A percentile compares a stretch with the other conserved stretches of the same genome.
Evolutionary conservation across 352 stramenopile genomes (phyloP).

Genomic region (Proteromonas lacertae): DNA sequence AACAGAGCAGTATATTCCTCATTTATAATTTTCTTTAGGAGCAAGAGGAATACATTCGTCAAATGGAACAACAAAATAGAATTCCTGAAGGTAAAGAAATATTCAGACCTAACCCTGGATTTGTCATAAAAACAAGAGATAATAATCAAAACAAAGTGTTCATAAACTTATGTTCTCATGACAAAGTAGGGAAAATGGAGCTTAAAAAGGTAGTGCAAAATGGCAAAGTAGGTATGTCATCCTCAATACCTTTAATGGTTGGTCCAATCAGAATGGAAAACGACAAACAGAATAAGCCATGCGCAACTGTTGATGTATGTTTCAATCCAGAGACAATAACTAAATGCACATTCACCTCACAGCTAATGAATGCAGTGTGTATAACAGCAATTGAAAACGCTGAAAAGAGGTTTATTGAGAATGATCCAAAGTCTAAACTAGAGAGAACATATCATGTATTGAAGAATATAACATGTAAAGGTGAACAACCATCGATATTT

Average conservation of each 20-base stretch:
- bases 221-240: constrained; percentile 26
- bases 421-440: constrained; percentile 3
- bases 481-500: constrained; percentile 5
- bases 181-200: constrained; percentile 31
- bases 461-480: constrained; percentile 40
- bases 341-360: constrained; percentile 16
- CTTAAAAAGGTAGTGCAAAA: constrained; percentile 15
- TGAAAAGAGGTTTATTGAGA: constrained; percentile 14
- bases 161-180: constrained; percentile 50
- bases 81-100: constrained; percentile 39
- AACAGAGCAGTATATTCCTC: constrained; percentile 1
- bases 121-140: constrained; percentile 53
- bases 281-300: constrained; percentile 28
- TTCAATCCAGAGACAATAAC: constrained; percentile 43
- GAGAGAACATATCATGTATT: constrained; percentile 26
- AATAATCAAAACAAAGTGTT: constrained; percentile 18
- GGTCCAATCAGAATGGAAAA: constrained; percentile 42
- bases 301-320: constrained; percentile 49
- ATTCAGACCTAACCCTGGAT: constrained; percentile 28
- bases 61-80: constrained; percentile 45
- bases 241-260: constrained; percentile 49
- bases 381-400: constrained; percentile 39
- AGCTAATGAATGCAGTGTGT: constrained; percentile 43
- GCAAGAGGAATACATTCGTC: constrained; percentile 42
- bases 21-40: constrained; percentile 12